Evolutionary conservation across 179 eudicot species (phyloP).

Genomic region (Dionaea muscipula): DNA sequence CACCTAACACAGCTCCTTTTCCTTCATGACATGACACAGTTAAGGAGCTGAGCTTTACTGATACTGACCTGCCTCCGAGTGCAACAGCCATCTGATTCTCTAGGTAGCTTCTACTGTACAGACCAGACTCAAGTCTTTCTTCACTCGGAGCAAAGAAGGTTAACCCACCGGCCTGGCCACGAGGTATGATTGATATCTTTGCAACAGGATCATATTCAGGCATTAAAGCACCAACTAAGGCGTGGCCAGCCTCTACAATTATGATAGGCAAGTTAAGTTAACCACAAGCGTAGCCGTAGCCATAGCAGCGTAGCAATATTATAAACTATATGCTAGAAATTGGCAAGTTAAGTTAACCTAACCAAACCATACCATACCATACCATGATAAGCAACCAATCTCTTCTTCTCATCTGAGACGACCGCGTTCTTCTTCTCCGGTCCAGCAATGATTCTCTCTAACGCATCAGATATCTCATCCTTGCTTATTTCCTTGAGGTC

Average conservation of each 20-base stretch:
- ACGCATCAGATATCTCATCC: slow-evolving; percentile 94
- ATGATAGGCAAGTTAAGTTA: background rate
- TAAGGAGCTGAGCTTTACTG: background rate
- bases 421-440: slow-evolving; percentile 99
- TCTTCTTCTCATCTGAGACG: slow-evolving; percentile 98
- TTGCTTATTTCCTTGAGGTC: slow-evolving; percentile 98
- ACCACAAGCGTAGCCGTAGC: background rate
- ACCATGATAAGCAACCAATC: slow-evolving; percentile 96
- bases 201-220: slow-evolving; percentile 99
- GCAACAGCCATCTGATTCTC: slow-evolving; percentile 99
- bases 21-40: no score
- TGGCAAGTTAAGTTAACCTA: no score
- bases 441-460: slow-evolving; percentile 97
- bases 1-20: background rate
- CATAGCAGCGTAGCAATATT: no score
- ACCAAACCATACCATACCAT: no score
- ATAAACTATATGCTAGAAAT: no score
- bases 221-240: slow-evolving; percentile 96
- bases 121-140: slow-evolving; percentile 94
- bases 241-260: slow-evolving; percentile 97
- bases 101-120: slow-evolving; percentile 91
- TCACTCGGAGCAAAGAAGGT: slow-evolving; percentile 99
- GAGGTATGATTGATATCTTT: slow-evolving; percentile 94
- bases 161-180: slow-evolving; percentile 99
- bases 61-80: slow-evolving; percentile 91